Evolutionary conservation across 306 rosid genomes (phyloP).

Genomic region (Quercus rubra): DNA sequence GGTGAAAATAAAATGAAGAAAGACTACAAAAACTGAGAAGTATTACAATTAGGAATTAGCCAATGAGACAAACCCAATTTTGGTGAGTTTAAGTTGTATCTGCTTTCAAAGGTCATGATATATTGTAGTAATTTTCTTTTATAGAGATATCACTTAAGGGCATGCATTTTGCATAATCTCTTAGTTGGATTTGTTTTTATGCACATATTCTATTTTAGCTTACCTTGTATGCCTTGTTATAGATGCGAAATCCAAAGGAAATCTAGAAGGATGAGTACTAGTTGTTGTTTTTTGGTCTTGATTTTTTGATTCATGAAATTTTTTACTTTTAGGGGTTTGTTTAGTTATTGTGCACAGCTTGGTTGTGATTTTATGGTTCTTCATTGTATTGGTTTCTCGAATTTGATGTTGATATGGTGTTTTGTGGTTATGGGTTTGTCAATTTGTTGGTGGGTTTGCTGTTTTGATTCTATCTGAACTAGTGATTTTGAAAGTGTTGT

Average conservation of each 20-base stretch:
- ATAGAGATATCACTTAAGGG: neutral
- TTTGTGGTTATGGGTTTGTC: constrained; percentile 14
- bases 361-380: neutral
- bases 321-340: constrained; percentile 33
- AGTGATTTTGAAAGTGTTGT: too few species aligned
- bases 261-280: constrained; percentile 58
- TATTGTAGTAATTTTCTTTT: neutral
- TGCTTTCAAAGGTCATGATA: constrained; percentile 4
- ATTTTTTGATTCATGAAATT: neutral
- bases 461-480: too few species aligned
- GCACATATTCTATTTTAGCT: neutral
- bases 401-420: neutral
- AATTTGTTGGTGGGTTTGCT: neutral
- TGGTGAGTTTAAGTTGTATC: constrained; percentile 63
- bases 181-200: constrained; percentile 2
- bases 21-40: constrained; percentile 79
- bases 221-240: constrained; percentile 17
- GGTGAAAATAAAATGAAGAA: constrained; percentile 75
- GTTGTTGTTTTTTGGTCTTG: too few species aligned
- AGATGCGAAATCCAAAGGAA: constrained; percentile 90
- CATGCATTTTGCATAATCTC: neutral
- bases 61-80: constrained; percentile 93
- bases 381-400: constrained; percentile 10
- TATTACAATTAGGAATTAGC: constrained; percentile 97
- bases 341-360: neutral